These are phyloP conservation scores for Luffa acutangula DNA, from an alignment of 306 rosid genomes.

Conservation along the genomic window DNA sequence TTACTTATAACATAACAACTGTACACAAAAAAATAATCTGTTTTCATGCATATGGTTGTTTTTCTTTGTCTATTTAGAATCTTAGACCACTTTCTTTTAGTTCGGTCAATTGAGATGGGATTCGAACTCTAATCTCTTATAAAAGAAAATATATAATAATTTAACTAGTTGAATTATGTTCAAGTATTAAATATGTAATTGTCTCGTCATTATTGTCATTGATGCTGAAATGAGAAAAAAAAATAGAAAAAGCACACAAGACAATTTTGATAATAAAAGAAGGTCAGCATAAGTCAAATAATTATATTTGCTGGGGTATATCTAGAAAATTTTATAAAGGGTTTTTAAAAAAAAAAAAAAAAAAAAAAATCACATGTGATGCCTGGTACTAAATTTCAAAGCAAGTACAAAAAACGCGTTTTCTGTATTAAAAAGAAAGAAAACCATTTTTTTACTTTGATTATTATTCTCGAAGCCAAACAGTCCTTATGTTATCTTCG, in stretches of 20 bases:
- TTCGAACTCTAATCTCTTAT: no score
- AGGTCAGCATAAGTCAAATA: neutral
- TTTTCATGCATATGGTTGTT: no score
- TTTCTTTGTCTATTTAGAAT: no score
- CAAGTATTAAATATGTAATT: no score
- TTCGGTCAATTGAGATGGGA: no score
- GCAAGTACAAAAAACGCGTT: conserved; percentile 1
- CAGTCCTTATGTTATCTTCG: neutral
- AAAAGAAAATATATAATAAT: no score
- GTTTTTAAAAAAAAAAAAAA: neutral
- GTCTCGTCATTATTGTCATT: no score
- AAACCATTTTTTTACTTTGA: neutral
- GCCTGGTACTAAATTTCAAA: neutral
- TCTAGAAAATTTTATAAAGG: neutral
- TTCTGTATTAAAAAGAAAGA: neutral
- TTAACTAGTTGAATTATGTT: no score
- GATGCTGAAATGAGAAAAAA: no score
- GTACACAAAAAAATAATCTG: no score
- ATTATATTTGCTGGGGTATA: neutral
- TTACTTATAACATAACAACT: no score
- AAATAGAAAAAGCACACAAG: neutral
- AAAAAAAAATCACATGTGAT: neutral
- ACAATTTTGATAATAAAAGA: neutral
- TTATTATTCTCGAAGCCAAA: neutral
- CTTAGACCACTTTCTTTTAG: no score